These are phyloP conservation scores for Chenopodium suecicum DNA, from an alignment of 148 eudicot species.

Conservation along the genomic window DNA sequence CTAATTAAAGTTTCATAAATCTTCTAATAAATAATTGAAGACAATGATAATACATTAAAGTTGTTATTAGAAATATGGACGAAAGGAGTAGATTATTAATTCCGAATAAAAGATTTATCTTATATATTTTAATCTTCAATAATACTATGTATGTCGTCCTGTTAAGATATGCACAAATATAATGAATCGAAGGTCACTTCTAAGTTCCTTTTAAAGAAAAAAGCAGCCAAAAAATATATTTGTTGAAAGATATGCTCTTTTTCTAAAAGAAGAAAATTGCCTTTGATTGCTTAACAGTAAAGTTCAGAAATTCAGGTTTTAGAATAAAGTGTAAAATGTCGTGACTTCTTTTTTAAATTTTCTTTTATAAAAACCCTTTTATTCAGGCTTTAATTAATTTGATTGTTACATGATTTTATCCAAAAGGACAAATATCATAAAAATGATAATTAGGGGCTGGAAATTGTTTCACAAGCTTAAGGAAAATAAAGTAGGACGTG, in stretches of 20 bases:
- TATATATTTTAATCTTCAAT: not conserved
- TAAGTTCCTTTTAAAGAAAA: slow-evolving; percentile 10
- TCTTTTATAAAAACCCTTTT: not conserved
- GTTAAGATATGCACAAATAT: not conserved
- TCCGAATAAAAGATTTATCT: no score
- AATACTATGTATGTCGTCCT: not conserved
- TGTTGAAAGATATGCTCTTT: not conserved
- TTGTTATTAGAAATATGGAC: no score
- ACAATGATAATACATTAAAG: no score
- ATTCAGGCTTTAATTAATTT: not conserved
- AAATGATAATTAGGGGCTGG: slow-evolving; percentile 13
- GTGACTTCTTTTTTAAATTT: not conserved
- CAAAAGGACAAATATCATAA: not conserved
- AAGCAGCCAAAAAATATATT: slow-evolving; percentile 14
- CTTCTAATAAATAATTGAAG: no score
- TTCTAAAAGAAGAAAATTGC: slow-evolving; percentile 22
- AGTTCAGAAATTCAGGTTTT: not conserved
- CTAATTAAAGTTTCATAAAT: no score
- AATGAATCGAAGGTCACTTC: not conserved
- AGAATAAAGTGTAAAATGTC: slow-evolving; percentile 28
- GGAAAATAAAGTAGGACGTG: slow-evolving; percentile 17
- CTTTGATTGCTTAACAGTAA: slow-evolving; percentile 29
- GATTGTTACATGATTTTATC: not conserved
- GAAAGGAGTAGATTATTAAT: no score
- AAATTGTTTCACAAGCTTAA: slow-evolving; percentile 32